These are phyloP conservation scores for Blepharisma japonicum DNA, from an alignment of 73 alveolate species.

Conservation along the genomic window DNA sequence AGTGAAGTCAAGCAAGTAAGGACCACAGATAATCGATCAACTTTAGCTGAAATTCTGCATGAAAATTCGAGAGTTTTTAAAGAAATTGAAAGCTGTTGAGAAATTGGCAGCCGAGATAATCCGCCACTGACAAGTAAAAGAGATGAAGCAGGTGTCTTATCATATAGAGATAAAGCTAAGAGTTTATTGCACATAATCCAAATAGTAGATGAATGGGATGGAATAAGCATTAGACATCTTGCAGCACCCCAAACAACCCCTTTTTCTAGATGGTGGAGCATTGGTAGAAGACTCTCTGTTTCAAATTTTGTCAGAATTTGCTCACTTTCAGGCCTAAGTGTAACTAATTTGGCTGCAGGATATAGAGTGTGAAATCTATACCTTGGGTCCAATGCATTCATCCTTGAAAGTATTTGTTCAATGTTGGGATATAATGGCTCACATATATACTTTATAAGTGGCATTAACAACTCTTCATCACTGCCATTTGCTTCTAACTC, in stretches of 20 bases:
- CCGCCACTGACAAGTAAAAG: conserved; percentile 13
- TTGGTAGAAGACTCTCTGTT: conserved; percentile 20
- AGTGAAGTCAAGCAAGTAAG: neutral
- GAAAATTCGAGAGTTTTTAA: neutral
- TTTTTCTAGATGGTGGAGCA: neutral
- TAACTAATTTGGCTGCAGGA: neutral
- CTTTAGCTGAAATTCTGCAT: neutral
- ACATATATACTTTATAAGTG: neutral
- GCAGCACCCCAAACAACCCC: conserved; percentile 17
- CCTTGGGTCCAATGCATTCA: neutral
- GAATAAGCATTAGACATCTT: neutral
- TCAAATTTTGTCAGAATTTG: neutral
- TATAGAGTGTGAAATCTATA: neutral
- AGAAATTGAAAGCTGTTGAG: neutral
- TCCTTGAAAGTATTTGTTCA: neutral
- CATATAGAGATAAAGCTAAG: neutral
- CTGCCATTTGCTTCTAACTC: conserved; percentile 15
- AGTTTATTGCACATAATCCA: conserved; percentile 14
- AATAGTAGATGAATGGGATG: neutral
- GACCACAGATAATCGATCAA: conserved; percentile 4
- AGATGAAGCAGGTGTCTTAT: neutral
- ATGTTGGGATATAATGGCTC: neutral
- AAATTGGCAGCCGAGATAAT: neutral
- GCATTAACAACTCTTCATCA: conserved; percentile 1
- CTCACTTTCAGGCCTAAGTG: neutral